Conservation (phyloP, 2,329 filamentous ascomycete genomes). For the Talaromyces sp. region DNA sequence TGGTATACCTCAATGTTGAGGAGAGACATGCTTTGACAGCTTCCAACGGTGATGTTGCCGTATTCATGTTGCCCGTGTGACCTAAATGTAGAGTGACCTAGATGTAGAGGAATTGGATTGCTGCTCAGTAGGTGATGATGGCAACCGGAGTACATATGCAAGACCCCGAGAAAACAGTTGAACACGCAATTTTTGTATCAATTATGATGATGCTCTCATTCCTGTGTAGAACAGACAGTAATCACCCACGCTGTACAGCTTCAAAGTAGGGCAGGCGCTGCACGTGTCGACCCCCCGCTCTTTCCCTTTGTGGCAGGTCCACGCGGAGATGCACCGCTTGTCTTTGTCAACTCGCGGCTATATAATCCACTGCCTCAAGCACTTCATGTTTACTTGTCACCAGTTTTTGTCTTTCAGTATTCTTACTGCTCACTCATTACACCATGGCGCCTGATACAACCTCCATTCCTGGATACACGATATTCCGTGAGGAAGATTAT, state of each 20-base stretch:
- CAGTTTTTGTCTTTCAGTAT: not conserved
- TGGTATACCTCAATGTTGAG: not conserved
- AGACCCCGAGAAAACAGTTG: not conserved
- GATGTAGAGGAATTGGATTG: not conserved
- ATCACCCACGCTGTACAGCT: not conserved
- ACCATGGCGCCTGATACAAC: slow-evolving; percentile 15
- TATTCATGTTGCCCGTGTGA: too few species aligned
- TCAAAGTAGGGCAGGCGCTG: not conserved
- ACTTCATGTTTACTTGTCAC: not conserved
- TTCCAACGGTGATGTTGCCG: too few species aligned
- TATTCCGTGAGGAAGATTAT: slow-evolving; percentile 12
- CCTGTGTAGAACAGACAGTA: not conserved
- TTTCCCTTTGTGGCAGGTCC: slow-evolving; percentile 10
- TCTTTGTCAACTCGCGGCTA: not conserved
- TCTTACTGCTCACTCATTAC: not conserved
- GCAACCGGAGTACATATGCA: not conserved
- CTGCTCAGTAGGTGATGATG: not conserved
- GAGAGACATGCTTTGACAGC: too few species aligned
- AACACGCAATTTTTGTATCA: too few species aligned
- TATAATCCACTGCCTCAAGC: not conserved
- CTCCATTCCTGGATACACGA: slow-evolving; percentile 15
- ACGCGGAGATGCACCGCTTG: not conserved
- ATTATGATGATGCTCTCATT: too few species aligned
- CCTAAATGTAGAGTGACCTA: too few species aligned
- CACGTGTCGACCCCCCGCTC: not conserved